These are phyloP conservation scores for Sophora flavescens DNA, from an alignment of 306 rosid species.

Conservation along the genomic window DNA sequence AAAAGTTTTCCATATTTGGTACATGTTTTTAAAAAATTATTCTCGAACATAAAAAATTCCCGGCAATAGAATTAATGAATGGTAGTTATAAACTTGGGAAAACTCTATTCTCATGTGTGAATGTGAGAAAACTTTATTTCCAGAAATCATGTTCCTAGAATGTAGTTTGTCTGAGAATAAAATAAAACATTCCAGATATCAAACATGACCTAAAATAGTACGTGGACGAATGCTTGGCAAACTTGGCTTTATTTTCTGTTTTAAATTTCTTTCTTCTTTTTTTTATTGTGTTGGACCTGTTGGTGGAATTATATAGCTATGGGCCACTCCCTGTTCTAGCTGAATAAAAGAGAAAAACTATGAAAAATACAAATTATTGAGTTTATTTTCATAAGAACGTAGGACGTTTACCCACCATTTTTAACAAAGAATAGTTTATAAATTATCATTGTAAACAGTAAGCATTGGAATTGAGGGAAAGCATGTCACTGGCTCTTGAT, in stretches of 20 bases:
- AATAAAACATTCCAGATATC: too few species aligned
- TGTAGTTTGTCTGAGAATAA: too few species aligned
- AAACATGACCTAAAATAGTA: too few species aligned
- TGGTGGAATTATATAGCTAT: not conserved
- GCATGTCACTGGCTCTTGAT: conserved; percentile 22
- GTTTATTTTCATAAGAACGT: not conserved
- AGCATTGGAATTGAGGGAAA: not conserved
- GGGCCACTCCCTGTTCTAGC: not conserved
- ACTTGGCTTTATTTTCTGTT: not conserved
- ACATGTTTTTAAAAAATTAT: too few species aligned
- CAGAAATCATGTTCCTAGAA: too few species aligned
- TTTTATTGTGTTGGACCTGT: not conserved
- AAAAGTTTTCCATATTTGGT: too few species aligned
- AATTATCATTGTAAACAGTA: conserved; percentile 32
- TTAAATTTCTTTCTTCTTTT: not conserved
- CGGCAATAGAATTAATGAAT: too few species aligned
- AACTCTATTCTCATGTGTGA: too few species aligned
- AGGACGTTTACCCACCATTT: not conserved
- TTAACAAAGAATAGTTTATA: not conserved
- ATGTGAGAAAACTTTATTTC: too few species aligned
- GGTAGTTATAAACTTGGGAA: too few species aligned
- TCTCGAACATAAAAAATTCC: too few species aligned
- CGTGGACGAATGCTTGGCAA: not conserved
- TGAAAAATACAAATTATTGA: not conserved
- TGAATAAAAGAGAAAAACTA: not conserved